These are phyloP conservation scores for Pseudodiploospora longispora DNA, from an alignment of 2,329 filamentous ascomycete genomes.

Conservation along the genomic window DNA sequence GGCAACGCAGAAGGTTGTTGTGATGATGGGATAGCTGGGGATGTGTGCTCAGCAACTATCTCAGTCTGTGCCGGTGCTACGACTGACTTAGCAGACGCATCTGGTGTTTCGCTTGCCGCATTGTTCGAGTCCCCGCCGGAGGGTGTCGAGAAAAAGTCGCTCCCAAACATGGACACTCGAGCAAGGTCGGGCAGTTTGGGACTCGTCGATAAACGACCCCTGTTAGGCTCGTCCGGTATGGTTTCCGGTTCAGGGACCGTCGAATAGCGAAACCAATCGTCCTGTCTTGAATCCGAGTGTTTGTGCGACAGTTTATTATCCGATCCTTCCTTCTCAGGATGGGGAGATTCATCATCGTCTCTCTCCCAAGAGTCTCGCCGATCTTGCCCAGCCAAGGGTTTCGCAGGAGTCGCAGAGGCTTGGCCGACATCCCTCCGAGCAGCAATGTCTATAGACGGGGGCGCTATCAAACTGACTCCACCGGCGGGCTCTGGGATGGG, in stretches of 20 bases:
- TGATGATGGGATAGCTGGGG: no score
- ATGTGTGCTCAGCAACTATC: no score
- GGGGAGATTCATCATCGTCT: not conserved
- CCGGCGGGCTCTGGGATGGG: no score
- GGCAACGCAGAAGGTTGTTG: no score
- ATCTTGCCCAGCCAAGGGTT: conserved; percentile 1
- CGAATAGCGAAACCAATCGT: not conserved
- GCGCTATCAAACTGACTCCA: no score
- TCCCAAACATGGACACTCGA: conserved; percentile 52
- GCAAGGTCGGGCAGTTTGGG: conserved; percentile 50
- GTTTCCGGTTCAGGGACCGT: not conserved
- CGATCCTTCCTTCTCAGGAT: conserved; percentile 5
- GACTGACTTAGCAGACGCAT: not conserved
- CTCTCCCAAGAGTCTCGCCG: conserved; percentile 8
- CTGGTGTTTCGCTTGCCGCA: not conserved
- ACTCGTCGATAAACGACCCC: conserved; percentile 34
- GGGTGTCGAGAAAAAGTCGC: conserved; percentile 43
- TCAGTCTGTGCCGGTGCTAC: no score
- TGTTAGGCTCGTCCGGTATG: not conserved
- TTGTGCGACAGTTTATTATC: conserved; percentile 13
- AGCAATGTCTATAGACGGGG: not conserved
- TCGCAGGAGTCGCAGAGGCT: conserved; percentile 9
- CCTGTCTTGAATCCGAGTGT: conserved; percentile 10
- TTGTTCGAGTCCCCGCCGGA: not conserved
- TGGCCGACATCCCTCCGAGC: no score